These are phyloP conservation scores for Astrephomene gubernaculifera DNA, from an alignment of 139 green algal genomes.

Conservation along the genomic window DNA sequence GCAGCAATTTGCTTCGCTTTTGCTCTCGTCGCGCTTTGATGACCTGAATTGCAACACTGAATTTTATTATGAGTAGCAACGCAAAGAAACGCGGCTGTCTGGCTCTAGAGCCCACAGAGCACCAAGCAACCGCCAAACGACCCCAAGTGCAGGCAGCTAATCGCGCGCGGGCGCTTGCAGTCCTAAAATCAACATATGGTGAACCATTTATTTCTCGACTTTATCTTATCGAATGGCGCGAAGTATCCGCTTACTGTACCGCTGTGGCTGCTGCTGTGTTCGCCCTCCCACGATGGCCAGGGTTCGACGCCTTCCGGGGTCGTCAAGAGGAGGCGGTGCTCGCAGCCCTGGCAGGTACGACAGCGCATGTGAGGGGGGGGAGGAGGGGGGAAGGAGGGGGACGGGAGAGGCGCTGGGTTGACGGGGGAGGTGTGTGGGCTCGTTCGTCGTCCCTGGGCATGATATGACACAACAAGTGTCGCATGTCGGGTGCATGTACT, in stretches of 20 bases:
- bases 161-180: neutral
- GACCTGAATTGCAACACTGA: too few species aligned
- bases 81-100: neutral
- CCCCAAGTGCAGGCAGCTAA: neutral
- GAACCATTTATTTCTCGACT: neutral
- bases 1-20: too few species aligned
- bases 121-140: neutral
- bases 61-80: neutral
- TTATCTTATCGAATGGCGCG: neutral
- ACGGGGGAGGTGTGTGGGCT: too few species aligned
- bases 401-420: too few species aligned
- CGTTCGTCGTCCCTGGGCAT: too few species aligned
- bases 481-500: too few species aligned
- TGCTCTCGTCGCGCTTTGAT: too few species aligned
- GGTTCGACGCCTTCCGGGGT: slow-evolving; percentile 43
- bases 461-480: too few species aligned
- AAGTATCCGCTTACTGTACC: too few species aligned
- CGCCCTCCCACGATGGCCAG: neutral
- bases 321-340: slow-evolving; percentile 51
- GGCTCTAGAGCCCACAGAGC: neutral
- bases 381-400: too few species aligned
- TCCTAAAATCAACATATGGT: slow-evolving; percentile 2
- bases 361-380: too few species aligned
- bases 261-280: too few species aligned
- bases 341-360: slow-evolving; percentile 36